Evolutionary conservation across 179 eudicot genomes (phyloP).

Genomic region (Kewa caespitosa): DNA sequence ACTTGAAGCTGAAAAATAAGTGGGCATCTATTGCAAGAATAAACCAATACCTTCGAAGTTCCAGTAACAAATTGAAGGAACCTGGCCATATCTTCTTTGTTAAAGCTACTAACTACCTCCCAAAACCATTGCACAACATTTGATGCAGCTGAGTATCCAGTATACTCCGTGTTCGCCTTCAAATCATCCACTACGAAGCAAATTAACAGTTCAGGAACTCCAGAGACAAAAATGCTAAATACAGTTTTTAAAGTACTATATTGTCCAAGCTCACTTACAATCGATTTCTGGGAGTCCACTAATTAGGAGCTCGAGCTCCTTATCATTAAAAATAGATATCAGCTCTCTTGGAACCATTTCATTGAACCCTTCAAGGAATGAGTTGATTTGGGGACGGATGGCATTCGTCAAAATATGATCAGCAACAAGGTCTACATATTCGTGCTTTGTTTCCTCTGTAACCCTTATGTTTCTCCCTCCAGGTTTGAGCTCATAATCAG

Average conservation of each 20-base stretch:
- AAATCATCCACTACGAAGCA: slow-evolving; percentile 81
- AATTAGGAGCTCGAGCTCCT: slow-evolving; percentile 94
- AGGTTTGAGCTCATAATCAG: slow-evolving; percentile 96
- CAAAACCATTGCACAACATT: slow-evolving; percentile 93
- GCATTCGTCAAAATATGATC: slow-evolving; percentile 97
- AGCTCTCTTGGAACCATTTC: slow-evolving; percentile 88
- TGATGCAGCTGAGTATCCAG: slow-evolving; percentile 82
- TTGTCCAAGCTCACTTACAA: slow-evolving; percentile 49
- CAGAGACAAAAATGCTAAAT: background rate
- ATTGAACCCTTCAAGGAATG: slow-evolving; percentile 87
- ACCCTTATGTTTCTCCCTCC: slow-evolving; percentile 97
- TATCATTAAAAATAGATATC: slow-evolving; percentile 89
- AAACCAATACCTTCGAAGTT: slow-evolving; percentile 79
- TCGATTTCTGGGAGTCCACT: slow-evolving; percentile 99
- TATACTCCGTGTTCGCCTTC: slow-evolving; percentile 91
- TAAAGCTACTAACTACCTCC: slow-evolving; percentile 86
- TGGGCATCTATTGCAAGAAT: background rate
- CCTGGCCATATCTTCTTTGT: slow-evolving; percentile 95
- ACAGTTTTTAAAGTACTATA: background rate
- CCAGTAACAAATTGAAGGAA: slow-evolving; percentile 94
- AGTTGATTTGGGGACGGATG: slow-evolving; percentile 95
- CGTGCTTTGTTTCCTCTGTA: slow-evolving; percentile 96
- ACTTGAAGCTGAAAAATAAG: too few relatives aligned
- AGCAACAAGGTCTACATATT: slow-evolving; percentile 97
- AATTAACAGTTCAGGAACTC: slow-evolving; percentile 20